phyloP scores from a whole-genome alignment of 2,329 filamentous ascomycete genomes.

The Sphaerulina musiva region DNA sequence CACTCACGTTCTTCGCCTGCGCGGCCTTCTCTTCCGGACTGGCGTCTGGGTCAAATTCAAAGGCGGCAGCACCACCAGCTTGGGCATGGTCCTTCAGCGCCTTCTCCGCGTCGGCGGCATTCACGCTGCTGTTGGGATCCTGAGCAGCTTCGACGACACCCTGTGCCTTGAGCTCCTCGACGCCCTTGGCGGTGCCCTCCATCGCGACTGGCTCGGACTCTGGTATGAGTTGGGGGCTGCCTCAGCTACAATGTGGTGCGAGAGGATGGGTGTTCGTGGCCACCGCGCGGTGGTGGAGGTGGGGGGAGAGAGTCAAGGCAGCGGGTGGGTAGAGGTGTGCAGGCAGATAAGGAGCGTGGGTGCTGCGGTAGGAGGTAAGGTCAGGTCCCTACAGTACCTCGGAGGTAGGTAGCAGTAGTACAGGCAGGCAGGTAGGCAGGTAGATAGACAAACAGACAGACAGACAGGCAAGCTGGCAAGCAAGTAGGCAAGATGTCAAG shows the following conservation, averaged over 20 bases:
- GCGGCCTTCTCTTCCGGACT: conserved; percentile 75
- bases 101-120: conserved; percentile 64
- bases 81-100: conserved; percentile 70
- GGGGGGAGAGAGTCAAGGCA: not conserved
- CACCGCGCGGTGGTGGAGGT: not conserved
- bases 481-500: not conserved
- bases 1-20: conserved; percentile 63
- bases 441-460: too few species aligned
- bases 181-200: conserved; percentile 27
- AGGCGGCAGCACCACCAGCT: conserved; percentile 72
- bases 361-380: not conserved
- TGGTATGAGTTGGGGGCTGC: not conserved
- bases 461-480: too few species aligned
- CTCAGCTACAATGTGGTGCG: not conserved
- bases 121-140: conserved; percentile 61
- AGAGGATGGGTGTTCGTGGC: not conserved
- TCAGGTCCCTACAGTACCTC: not conserved
- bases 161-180: conserved; percentile 69
- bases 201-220: conserved; percentile 6
- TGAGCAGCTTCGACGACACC: conserved; percentile 70
- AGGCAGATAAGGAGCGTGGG: not conserved
- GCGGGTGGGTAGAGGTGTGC: not conserved
- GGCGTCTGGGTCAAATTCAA: conserved; percentile 81
- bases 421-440: too few species aligned
- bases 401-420: too few species aligned